Conservation (phyloP, 1,284 basidiomycete species). For the Puccinia coronata region DNA sequence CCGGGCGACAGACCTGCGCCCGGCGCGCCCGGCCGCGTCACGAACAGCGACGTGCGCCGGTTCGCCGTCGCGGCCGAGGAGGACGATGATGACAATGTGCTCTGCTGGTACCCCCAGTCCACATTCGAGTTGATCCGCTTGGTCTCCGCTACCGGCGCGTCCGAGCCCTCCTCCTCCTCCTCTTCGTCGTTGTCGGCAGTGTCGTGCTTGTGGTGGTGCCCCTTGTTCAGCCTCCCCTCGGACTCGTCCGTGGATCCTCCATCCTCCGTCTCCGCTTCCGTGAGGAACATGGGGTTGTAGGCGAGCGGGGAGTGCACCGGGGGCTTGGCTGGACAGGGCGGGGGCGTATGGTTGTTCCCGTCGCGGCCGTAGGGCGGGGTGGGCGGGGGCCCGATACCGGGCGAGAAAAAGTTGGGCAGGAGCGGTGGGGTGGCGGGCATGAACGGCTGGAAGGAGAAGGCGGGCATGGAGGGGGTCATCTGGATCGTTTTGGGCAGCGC, state of each 20-base stretch:
- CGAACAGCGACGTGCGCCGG: conserved; percentile 8
- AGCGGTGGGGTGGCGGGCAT: conserved; percentile 60
- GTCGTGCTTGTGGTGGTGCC: no score
- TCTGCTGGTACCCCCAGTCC: conserved; percentile 33
- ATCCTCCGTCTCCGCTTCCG: background rate
- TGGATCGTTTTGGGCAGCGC: conserved; percentile 15
- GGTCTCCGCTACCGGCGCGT: background rate
- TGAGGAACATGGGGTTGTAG: conserved; percentile 40
- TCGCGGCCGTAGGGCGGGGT: conserved; percentile 53
- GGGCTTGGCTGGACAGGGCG: background rate
- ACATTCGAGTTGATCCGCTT: conserved; percentile 30
- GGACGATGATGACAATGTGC: no score
- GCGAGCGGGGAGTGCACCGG: conserved; percentile 1
- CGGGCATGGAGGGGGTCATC: conserved; percentile 61
- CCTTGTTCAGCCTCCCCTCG: background rate
- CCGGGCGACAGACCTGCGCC: background rate
- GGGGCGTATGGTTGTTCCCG: background rate
- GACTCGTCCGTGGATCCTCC: background rate
- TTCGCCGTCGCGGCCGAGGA: no score
- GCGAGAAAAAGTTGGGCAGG: conserved; percentile 58
- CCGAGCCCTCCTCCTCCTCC: background rate
- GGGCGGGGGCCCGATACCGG: conserved; percentile 57
- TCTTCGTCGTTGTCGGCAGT: no score
- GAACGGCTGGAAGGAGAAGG: conserved; percentile 59
- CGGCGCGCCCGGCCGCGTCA: background rate